Percentiles rank a stretch among this genome's conserved stretches.
These are phyloP conservation scores for Metarhizium sp. DNA, from an alignment of 2,329 filamentous ascomycete species.

Conservation along the genomic window DNA sequence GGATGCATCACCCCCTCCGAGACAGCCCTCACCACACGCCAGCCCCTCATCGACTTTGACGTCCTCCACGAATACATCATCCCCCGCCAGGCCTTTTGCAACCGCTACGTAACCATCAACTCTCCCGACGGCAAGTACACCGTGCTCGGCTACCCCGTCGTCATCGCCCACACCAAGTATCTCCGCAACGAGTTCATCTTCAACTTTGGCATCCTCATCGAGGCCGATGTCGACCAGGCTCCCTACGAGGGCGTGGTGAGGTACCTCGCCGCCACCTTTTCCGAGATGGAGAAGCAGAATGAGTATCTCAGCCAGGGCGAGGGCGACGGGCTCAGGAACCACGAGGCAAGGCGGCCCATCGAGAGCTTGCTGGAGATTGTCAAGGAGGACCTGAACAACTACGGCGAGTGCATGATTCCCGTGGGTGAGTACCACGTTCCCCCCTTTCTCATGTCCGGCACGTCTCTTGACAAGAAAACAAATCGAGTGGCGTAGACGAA, in stretches of 20 bases:
- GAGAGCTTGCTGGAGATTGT: constrained; percentile 76
- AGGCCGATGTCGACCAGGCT: constrained; percentile 56
- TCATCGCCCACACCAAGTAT: constrained; percentile 74
- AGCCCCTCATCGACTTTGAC: constrained; percentile 73
- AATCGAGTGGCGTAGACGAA: constrained; percentile 51
- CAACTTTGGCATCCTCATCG: constrained; percentile 85
- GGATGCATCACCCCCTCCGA: constrained; percentile 47
- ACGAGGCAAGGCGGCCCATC: constrained; percentile 53
- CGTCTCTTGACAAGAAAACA: background rate
- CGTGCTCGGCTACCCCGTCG: constrained; percentile 82
- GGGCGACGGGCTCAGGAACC: constrained; percentile 26
- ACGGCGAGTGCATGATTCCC: constrained; percentile 97
- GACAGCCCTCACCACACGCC: constrained; percentile 18
- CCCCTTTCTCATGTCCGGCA: background rate
- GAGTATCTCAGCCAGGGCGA: constrained; percentile 64
- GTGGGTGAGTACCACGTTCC: constrained; percentile 52
- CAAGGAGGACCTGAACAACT: constrained; percentile 87
- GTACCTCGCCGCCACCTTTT: constrained; percentile 76
- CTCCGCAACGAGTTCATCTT: constrained; percentile 96
- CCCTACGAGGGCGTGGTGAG: constrained; percentile 79
- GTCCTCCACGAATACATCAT: constrained; percentile 89
- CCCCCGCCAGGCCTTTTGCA: constrained; percentile 89
- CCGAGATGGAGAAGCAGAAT: constrained; percentile 84
- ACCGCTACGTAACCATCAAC: constrained; percentile 75
- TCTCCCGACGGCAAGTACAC: constrained; percentile 61